phyloP scores from a whole-genome alignment of 225 moss, liverwort and hornwort genomes.

The Takakia lepidozioides region DNA sequence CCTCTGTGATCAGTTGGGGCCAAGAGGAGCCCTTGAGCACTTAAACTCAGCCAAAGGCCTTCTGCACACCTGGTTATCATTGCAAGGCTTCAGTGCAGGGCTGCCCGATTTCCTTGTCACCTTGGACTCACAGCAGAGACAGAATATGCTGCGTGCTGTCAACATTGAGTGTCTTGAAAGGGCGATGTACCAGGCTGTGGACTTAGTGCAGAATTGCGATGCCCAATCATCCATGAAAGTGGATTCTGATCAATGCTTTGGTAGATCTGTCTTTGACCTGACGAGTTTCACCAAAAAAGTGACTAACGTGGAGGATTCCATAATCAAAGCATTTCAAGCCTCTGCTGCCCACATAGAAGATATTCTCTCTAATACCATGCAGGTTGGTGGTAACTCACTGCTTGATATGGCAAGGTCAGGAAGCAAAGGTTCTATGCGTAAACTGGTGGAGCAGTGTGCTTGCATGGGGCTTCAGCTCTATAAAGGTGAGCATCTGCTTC shows the following conservation, averaged over 20 bases:
- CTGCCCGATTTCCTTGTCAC: slow-evolving; percentile 62
- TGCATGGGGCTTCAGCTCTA: slow-evolving; percentile 58
- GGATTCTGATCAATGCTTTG: neutral
- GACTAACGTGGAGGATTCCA: slow-evolving; percentile 44
- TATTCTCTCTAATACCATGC: slow-evolving; percentile 21
- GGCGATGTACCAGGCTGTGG: slow-evolving; percentile 30
- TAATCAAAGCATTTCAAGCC: slow-evolving; percentile 51
- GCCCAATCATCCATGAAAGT: slow-evolving; percentile 8
- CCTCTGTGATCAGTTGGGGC: slow-evolving; percentile 44
- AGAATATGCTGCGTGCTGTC: slow-evolving; percentile 36
- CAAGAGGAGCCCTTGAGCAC: slow-evolving; percentile 47
- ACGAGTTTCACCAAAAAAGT: slow-evolving; percentile 32
- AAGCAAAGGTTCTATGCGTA: slow-evolving; percentile 58
- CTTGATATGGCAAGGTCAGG: slow-evolving; percentile 55
- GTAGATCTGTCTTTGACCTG: slow-evolving; percentile 3
- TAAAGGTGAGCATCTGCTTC: slow-evolving; percentile 48
- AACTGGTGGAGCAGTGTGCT: slow-evolving; percentile 54
- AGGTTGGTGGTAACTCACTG: slow-evolving; percentile 30
- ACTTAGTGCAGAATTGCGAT: slow-evolving; percentile 30
- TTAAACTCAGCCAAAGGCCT: slow-evolving; percentile 60
- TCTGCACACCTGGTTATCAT: slow-evolving; percentile 64
- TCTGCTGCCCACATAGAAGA: slow-evolving; percentile 41
- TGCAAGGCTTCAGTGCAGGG: slow-evolving; percentile 66
- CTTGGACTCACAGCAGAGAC: slow-evolving; percentile 14
- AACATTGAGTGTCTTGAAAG: slow-evolving; percentile 26